A percentile compares a stretch with the other conserved stretches of the same genome.
phyloP scores from a whole-genome alignment of 2,329 filamentous ascomycete species.

The Fusarium solani-melongenae region DNA sequence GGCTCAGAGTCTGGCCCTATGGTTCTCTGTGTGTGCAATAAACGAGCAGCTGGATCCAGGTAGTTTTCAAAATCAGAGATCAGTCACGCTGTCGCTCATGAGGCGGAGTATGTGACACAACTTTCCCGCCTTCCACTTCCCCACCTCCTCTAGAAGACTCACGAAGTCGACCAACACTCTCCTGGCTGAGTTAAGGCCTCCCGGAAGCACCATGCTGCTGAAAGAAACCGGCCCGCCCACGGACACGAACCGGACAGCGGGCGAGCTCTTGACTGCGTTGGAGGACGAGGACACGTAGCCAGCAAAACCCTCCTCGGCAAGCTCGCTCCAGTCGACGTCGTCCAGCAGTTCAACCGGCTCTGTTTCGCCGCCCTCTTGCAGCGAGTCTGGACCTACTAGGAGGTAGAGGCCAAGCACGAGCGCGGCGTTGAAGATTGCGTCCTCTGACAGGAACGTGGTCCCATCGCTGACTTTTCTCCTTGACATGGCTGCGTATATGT shows the following conservation, averaged over 20 bases:
- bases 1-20: too few relatives aligned
- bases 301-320: background rate
- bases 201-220: background rate
- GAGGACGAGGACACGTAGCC: background rate
- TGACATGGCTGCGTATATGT: conserved; percentile 3
- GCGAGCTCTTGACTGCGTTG: background rate
- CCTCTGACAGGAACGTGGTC: conserved; percentile 15
- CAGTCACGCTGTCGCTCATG: conserved; percentile 17
- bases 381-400: background rate
- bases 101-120: conserved; percentile 11
- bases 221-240: conserved; percentile 1
- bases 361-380: background rate
- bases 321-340: background rate
- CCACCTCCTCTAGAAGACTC: conserved; percentile 12
- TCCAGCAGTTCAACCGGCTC: background rate
- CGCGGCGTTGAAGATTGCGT: conserved; percentile 10
- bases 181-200: conserved; percentile 10
- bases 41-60: too few relatives aligned
- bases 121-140: conserved; percentile 13
- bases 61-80: background rate
- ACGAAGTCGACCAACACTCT: conserved; percentile 7
- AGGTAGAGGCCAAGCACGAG: background rate
- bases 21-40: too few relatives aligned
- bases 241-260: background rate
- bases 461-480: conserved; percentile 11